Evolutionary conservation across 2,329 filamentous ascomycete genomes (phyloP), one percentile per base, ranked within the genome.

Genomic region (Colletotrichum aenigma): DNA sequence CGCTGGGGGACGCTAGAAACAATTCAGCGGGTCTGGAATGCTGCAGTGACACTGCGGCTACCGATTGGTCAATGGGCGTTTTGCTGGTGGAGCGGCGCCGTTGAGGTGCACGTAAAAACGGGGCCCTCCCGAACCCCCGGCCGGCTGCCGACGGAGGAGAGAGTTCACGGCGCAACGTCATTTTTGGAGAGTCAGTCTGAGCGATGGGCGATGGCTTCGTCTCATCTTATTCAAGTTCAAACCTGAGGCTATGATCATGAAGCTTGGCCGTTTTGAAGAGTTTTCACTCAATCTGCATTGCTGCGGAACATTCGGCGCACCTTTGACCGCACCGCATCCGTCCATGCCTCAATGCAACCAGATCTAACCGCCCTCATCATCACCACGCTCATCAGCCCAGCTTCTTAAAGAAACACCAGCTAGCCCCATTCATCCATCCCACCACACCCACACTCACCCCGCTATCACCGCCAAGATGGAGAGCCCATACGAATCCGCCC

Each of bases 51-150:
- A 32, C 12, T 12, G 7, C 26, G 24, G n/a, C 32, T 73, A 9
- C 70, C 70, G 64, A 73, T 74, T 76, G 74, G 62, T 24, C 74
- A 75, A 73, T 75, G 8, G 32, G 38, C 5, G 43, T 6, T 3
- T 15, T 6, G 5, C n/a, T 62, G 24, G 13, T 21, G 65, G 48
- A 30, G 10, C 24, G 7, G 24, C n/a, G 32, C 66, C 24, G 12
- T 26, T 9, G 68, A 61, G 58, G 28, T 4, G 9, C 21, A 34
- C 36, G 32, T 36, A 24, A 68, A 66, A 56, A 70, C 43, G 73
- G 69, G 32, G 7, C 38, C 9, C n/a, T 62, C 62, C 68, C 28
- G 36, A 38, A n/a, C 30, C 73, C 62, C 70, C 56, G 64, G 58
- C 55, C 55, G 43, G 34, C 43, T 67, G 28, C 61, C 24, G 28